Conservation (phyloP, 495 filamentous ascomycete genomes). For the Platismatia glauca region DNA sequence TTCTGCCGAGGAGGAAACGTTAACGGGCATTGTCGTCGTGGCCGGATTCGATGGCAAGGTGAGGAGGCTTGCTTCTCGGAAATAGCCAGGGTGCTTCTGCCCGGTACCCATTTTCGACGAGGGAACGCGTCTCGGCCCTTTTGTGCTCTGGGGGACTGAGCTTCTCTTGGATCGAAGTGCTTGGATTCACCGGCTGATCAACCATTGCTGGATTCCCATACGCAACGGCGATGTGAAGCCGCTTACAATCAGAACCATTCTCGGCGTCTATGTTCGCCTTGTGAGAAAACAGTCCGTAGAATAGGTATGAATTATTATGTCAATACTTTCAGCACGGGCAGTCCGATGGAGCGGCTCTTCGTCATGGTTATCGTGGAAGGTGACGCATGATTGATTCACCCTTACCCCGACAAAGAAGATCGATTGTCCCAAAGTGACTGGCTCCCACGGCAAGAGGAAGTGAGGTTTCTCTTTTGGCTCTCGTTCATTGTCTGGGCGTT, state of each 20-base stretch:
- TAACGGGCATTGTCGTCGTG: constrained; percentile 23
- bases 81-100: constrained; percentile 28
- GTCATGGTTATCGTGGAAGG: constrained; percentile 17
- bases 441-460: constrained; percentile 22
- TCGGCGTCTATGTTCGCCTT: constrained; percentile 19
- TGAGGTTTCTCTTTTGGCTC: constrained; percentile 19
- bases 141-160: constrained; percentile 21
- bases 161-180: constrained; percentile 24
- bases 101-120: constrained; percentile 26
- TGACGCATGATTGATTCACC: constrained; percentile 16
- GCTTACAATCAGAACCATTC: constrained; percentile 26
- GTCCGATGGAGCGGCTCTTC: constrained; percentile 24
- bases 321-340: constrained; percentile 20
- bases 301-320: too few relatives aligned
- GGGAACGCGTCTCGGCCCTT: constrained; percentile 20
- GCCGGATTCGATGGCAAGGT: constrained; percentile 25
- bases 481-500: constrained; percentile 5
- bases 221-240: constrained; percentile 25
- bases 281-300: constrained; percentile 22
- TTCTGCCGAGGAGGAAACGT: constrained; percentile 22
- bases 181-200: constrained; percentile 19
- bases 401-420: constrained; percentile 19
- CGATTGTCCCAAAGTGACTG: constrained; percentile 13
- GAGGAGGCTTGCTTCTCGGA: constrained; percentile 23
- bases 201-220: constrained; percentile 25